A percentile compares a stretch with the other conserved stretches of the same genome.
Evolutionary conservation across 2,329 filamentous ascomycete genomes (phyloP).

Genomic region (Sporothrix curviconia): DNA sequence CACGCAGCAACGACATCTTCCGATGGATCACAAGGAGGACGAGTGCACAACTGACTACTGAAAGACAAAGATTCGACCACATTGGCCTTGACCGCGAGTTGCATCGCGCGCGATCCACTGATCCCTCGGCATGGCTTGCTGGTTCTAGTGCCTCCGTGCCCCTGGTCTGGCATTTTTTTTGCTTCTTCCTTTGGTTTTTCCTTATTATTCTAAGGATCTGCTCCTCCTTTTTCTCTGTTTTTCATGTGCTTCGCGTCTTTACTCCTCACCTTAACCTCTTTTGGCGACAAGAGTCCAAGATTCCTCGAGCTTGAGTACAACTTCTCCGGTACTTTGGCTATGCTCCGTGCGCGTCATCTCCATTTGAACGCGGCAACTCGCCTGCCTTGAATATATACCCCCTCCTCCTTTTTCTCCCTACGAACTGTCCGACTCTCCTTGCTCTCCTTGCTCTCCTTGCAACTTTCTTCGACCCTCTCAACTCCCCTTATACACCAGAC

Average conservation of each 20-base stretch:
- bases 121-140: constrained; percentile 6
- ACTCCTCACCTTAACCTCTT: neutral
- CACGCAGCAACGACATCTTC: neutral
- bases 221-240: too few relatives aligned
- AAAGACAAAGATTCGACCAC: neutral
- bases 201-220: neutral
- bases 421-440: too few relatives aligned
- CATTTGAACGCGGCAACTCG: too few relatives aligned
- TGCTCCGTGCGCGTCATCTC: neutral
- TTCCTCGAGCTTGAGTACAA: neutral
- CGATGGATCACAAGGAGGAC: neutral
- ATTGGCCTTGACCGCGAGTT: neutral
- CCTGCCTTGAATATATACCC: neutral
- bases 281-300: too few relatives aligned
- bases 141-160: neutral
- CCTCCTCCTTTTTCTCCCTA: neutral
- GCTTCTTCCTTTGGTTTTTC: neutral
- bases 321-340: too few relatives aligned
- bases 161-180: neutral
- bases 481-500: neutral
- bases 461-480: neutral
- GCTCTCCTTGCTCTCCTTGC: neutral
- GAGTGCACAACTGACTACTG: neutral
- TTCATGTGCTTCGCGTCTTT: constrained; percentile 5
- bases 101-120: neutral